A percentile compares a stretch with the other conserved stretches of the same genome.
Evolutionary conservation across 495 filamentous ascomycete species (phyloP).

Genomic region (Penicillium cinerascens): DNA sequence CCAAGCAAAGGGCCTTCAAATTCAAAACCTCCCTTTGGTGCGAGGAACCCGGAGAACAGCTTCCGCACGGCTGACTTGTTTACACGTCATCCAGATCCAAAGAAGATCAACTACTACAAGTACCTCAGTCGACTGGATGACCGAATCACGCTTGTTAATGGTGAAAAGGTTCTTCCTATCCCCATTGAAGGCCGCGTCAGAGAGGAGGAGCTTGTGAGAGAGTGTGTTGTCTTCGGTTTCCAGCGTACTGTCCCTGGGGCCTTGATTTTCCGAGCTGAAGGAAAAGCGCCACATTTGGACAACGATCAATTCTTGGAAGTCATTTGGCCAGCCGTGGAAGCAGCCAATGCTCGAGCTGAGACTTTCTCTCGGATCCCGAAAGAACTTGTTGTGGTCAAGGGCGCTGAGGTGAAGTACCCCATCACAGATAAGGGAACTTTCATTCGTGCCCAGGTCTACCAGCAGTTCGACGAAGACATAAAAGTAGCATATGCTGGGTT

Average conservation of each 20-base stretch:
- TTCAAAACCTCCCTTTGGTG: conserved; percentile 54
- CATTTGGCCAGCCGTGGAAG: conserved; percentile 52
- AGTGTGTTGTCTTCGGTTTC: conserved; percentile 40
- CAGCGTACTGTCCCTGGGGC: conserved; percentile 39
- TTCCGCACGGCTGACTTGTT: conserved; percentile 48
- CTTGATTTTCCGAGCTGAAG: conserved; percentile 45
- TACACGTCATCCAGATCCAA: conserved; percentile 44
- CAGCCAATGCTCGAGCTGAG: conserved; percentile 44
- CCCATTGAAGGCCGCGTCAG: conserved; percentile 52
- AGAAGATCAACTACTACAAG: conserved; percentile 51
- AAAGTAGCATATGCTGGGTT: conserved; percentile 40
- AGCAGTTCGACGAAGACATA: conserved; percentile 46
- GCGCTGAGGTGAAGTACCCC: conserved; percentile 44
- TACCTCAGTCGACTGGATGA: conserved; percentile 59
- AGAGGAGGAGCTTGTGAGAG: conserved; percentile 32
- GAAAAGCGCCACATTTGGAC: conserved; percentile 27
- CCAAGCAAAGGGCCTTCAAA: conserved; percentile 62
- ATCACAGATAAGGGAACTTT: conserved; percentile 55
- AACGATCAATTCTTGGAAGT: conserved; percentile 47
- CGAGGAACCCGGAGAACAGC: conserved; percentile 44
- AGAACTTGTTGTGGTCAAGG: conserved; percentile 48
- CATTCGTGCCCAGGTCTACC: conserved; percentile 54
- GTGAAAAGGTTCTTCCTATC: conserved; percentile 66
- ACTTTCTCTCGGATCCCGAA: conserved; percentile 52
- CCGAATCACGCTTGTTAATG: conserved; percentile 59